phyloP scores from a whole-genome alignment of 768 basidiomycete species.

The Rhizopogon vesiculosus region DNA sequence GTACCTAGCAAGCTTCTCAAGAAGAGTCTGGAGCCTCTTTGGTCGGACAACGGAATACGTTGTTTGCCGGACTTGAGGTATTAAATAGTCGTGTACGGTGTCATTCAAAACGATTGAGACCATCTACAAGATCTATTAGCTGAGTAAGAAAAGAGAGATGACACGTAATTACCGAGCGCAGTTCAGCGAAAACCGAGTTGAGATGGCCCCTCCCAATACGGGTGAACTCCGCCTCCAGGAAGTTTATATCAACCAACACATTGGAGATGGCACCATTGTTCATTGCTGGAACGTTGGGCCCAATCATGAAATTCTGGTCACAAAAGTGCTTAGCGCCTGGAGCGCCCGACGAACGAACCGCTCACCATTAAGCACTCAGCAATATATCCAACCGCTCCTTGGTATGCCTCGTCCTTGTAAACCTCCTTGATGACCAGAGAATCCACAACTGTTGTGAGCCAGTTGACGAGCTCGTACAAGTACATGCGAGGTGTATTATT shows the following conservation, averaged over 20 bases:
- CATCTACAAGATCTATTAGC: conserved; percentile 39
- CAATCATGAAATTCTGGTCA: conserved; percentile 68
- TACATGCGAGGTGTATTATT: conserved; percentile 88
- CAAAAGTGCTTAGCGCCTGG: background rate
- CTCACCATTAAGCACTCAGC: conserved; percentile 84
- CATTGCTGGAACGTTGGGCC: conserved; percentile 68
- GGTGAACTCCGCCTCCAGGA: conserved; percentile 83
- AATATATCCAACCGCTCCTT: conserved; percentile 83
- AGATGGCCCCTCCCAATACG: conserved; percentile 70
- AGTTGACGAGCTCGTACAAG: conserved; percentile 91
- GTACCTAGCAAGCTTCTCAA: conserved; percentile 75
- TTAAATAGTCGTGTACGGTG: conserved; percentile 74
- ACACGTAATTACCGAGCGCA: conserved; percentile 59
- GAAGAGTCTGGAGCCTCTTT: conserved; percentile 64
- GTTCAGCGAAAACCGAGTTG: conserved; percentile 67
- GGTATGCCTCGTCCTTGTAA: conserved; percentile 89
- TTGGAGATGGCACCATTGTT: conserved; percentile 91
- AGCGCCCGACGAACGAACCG: background rate
- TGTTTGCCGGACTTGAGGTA: conserved; percentile 62
- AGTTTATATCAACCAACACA: conserved; percentile 79
- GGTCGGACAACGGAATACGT: conserved; percentile 64
- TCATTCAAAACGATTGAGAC: conserved; percentile 69
- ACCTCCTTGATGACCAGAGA: conserved; percentile 76
- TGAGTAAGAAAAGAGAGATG: background rate
- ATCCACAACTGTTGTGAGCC: conserved; percentile 95